Conservation (phyloP, 352 stramenopile species). For the Sclerospora graminicola region DNA sequence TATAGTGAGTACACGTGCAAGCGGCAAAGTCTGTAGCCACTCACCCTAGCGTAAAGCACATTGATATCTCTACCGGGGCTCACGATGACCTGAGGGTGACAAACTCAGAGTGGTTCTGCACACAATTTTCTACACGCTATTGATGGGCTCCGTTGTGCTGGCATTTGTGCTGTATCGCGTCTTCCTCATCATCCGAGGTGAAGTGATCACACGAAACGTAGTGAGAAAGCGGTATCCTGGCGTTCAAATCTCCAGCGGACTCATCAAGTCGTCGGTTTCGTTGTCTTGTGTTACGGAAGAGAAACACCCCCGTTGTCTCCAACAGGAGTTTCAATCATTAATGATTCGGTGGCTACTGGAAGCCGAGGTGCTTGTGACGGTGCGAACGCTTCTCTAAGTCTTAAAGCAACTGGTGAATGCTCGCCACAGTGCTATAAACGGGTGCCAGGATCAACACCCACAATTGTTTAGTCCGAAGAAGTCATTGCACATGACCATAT, state of each 20-base stretch:
- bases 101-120: slow-evolving; percentile 28
- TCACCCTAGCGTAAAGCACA: slow-evolving; percentile 3
- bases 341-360: slow-evolving; percentile 11
- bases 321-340: too few species aligned
- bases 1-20: slow-evolving; percentile 49
- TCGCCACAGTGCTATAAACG: slow-evolving; percentile 53
- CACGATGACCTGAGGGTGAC: slow-evolving; percentile 4
- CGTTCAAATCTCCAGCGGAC: neutral
- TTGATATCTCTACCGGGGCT: slow-evolving; percentile 1
- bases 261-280: slow-evolving; percentile 17
- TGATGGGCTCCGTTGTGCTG: slow-evolving; percentile 38
- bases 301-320: slow-evolving; percentile 20
- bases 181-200: slow-evolving; percentile 34
- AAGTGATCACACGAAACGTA: slow-evolving; percentile 25
- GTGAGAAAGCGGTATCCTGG: slow-evolving; percentile 14
- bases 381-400: slow-evolving; percentile 18
- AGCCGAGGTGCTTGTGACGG: slow-evolving; percentile 3
- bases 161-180: slow-evolving; percentile 39
- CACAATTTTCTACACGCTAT: slow-evolving; percentile 42
- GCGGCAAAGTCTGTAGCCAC: slow-evolving; percentile 25
- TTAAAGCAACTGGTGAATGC: slow-evolving; percentile 12
- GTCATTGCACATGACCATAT: slow-evolving; percentile 4
- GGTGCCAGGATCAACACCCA: slow-evolving; percentile 31
- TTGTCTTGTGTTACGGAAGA: slow-evolving; percentile 9
- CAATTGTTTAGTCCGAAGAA: too few species aligned